A percentile compares a stretch with the other conserved stretches of the same genome.
Conservation (phyloP, 257 asterid species). For the Ballota nigra region DNA sequence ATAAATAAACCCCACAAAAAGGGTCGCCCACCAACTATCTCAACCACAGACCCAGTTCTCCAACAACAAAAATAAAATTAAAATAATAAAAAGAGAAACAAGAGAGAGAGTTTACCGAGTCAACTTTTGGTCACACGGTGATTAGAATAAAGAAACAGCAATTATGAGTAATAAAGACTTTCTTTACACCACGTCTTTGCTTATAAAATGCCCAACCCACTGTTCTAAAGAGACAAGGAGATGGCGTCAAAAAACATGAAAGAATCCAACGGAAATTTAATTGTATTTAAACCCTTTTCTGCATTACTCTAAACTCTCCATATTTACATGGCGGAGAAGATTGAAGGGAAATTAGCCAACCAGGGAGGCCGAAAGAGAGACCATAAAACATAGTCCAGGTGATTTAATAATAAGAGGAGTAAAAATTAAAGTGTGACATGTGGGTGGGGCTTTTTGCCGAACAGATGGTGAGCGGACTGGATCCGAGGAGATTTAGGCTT, state of each 20-base stretch:
- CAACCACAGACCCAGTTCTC: conserved; percentile 44
- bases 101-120: conserved; percentile 23
- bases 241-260: conserved; percentile 9
- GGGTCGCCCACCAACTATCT: conserved; percentile 60
- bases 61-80: conserved; percentile 11
- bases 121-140: conserved; percentile 29
- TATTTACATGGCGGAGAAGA: too few relatives aligned
- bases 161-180: conserved; percentile 40
- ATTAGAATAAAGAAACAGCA: conserved; percentile 32
- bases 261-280: conserved; percentile 19
- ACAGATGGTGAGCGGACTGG: conserved; percentile 34
- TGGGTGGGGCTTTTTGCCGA: conserved; percentile 53
- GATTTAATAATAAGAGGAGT: too few relatives aligned
- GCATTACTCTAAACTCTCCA: conserved; percentile 6
- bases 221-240: conserved; percentile 12
- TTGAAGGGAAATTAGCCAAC: conserved; percentile 11
- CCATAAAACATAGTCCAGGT: too few relatives aligned
- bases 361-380: conserved; percentile 30
- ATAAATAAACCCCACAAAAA: conserved; percentile 40
- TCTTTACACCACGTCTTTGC: too few relatives aligned
- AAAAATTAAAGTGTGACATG: neutral
- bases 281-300: conserved; percentile 12
- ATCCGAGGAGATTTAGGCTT: conserved; percentile 28
- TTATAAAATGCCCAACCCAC: conserved; percentile 32
- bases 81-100: conserved; percentile 16